Percentiles rank a stretch among this genome's conserved stretches.
These are phyloP conservation scores for Vicia faba DNA, from an alignment of 306 rosid species.

Conservation along the genomic window DNA sequence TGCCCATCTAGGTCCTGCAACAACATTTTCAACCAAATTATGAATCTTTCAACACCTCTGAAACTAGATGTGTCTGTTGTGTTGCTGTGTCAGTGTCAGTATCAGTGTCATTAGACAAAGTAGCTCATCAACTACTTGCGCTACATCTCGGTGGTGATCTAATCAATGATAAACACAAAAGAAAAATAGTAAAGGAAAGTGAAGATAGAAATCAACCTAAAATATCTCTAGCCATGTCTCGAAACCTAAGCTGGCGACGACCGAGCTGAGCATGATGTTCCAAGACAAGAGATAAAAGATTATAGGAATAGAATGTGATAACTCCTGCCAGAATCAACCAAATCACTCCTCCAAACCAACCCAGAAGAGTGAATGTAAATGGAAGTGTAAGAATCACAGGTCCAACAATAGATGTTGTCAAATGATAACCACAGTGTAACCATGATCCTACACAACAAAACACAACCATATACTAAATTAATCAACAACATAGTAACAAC, in stretches of 20 bases:
- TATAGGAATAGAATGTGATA: constrained; percentile 76
- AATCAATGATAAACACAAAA: background rate
- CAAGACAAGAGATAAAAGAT: constrained; percentile 66
- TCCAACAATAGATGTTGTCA: constrained; percentile 77
- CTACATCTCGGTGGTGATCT: background rate
- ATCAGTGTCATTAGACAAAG: too few relatives aligned
- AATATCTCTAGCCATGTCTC: constrained; percentile 69
- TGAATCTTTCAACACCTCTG: background rate
- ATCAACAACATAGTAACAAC: constrained; percentile 22
- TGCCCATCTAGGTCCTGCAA: constrained; percentile 79
- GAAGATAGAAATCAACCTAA: constrained; percentile 47
- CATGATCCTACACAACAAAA: constrained; percentile 60
- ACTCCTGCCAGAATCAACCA: constrained; percentile 53
- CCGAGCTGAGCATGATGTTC: constrained; percentile 76
- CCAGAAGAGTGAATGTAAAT: constrained; percentile 56
- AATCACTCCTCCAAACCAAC: constrained; percentile 81
- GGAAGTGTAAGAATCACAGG: constrained; percentile 74
- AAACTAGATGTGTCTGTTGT: background rate
- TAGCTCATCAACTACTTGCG: background rate
- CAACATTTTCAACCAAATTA: constrained; percentile 20
- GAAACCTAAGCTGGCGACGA: constrained; percentile 67
- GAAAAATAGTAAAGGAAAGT: constrained; percentile 4
- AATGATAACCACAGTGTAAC: constrained; percentile 86
- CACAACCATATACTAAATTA: constrained; percentile 5
- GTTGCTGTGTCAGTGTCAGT: background rate